phyloP scores from a whole-genome alignment of 2,329 filamentous ascomycete species.

The Beauveria scarabaeidicola region DNA sequence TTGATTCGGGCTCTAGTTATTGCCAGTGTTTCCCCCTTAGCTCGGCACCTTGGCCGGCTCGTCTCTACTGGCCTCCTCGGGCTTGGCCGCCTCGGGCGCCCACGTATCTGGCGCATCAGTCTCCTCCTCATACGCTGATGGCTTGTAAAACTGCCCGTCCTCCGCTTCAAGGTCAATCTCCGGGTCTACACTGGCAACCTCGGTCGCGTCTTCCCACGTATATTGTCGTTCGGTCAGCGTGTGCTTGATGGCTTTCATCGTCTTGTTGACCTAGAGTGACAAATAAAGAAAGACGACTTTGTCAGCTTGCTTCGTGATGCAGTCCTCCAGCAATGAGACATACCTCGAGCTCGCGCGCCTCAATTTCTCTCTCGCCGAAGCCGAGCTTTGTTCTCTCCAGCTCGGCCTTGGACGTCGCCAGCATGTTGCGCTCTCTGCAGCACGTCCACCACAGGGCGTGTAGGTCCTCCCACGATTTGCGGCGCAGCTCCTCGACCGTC shows the following conservation, averaged over 20 bases:
- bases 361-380: slow-evolving; percentile 63
- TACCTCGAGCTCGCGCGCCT: slow-evolving; percentile 58
- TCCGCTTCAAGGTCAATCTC: slow-evolving; percentile 52
- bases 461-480: slow-evolving; percentile 89
- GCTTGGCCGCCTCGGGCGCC: slow-evolving; percentile 16
- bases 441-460: slow-evolving; percentile 94
- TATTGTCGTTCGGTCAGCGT: slow-evolving; percentile 82
- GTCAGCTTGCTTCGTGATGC: slow-evolving; percentile 12
- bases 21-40: neutral
- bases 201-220: slow-evolving; percentile 70
- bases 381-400: slow-evolving; percentile 57
- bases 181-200: slow-evolving; percentile 55
- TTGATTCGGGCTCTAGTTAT: neutral
- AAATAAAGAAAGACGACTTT: neutral
- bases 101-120: slow-evolving; percentile 17
- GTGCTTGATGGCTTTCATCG: slow-evolving; percentile 77
- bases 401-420: slow-evolving; percentile 70
- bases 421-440: slow-evolving; percentile 79
- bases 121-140: slow-evolving; percentile 30
- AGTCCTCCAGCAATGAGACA: slow-evolving; percentile 22
- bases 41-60: slow-evolving; percentile 9
- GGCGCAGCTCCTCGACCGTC: slow-evolving; percentile 75
- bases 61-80: slow-evolving; percentile 9
- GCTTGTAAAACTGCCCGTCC: slow-evolving; percentile 41
- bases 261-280: slow-evolving; percentile 55